phyloP scores from a whole-genome alignment of 352 stramenopile species.

The Phytophthora sansomeana region DNA sequence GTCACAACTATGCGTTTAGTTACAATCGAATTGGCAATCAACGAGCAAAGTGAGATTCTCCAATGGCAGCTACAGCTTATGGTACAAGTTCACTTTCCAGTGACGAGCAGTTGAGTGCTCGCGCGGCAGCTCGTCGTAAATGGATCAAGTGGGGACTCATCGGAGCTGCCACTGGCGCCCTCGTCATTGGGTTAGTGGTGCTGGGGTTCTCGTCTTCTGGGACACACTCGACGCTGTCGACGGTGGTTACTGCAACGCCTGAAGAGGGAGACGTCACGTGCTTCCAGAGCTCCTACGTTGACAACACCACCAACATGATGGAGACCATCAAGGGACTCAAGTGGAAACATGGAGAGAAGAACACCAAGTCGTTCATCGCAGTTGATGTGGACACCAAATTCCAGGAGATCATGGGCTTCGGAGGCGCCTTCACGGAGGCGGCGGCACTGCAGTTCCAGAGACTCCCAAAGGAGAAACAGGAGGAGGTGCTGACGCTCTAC shows the following conservation, averaged over 20 bases:
- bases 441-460: slow-evolving; percentile 88
- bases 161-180: slow-evolving; percentile 15
- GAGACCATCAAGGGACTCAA: slow-evolving; percentile 56
- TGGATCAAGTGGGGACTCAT: slow-evolving; percentile 41
- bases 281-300: slow-evolving; percentile 74
- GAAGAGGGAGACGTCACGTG: slow-evolving; percentile 41
- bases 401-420: slow-evolving; percentile 90
- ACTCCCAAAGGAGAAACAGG: slow-evolving; percentile 74
- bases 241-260: slow-evolving; percentile 2
- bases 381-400: slow-evolving; percentile 58
- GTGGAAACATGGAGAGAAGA: slow-evolving; percentile 35
- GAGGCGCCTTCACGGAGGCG: slow-evolving; percentile 93
- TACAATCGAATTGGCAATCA: background rate
- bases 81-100: background rate
- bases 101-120: slow-evolving; percentile 11
- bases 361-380: slow-evolving; percentile 46
- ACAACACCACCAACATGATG: slow-evolving; percentile 74
- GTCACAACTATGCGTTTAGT: background rate
- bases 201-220: slow-evolving; percentile 10
- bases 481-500: slow-evolving; percentile 89
- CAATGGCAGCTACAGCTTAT: background rate
- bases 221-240: slow-evolving; percentile 9
- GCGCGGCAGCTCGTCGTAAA: slow-evolving; percentile 14
- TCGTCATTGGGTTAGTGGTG: slow-evolving; percentile 2
- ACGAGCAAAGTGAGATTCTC: background rate